Conservation (phyloP, 768 basidiomycete species). For the Russula ochroleuca region DNA sequence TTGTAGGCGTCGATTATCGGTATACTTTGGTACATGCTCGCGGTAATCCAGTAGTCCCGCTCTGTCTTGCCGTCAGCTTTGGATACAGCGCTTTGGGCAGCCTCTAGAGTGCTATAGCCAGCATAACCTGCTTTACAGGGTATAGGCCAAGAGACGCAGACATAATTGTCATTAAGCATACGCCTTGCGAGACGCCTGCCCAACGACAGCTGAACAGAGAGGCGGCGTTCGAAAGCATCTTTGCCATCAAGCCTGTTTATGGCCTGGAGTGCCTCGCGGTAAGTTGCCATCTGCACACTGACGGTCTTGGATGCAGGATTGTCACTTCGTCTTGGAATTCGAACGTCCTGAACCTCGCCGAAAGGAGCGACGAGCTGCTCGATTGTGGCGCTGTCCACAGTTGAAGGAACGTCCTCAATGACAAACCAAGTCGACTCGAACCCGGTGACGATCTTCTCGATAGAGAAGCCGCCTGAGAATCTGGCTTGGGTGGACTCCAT, state of each 20-base stretch:
- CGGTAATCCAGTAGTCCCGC: constrained; percentile 43
- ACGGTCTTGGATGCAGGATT: constrained; percentile 31
- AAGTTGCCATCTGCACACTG: constrained; percentile 46
- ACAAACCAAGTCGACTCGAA: constrained; percentile 65
- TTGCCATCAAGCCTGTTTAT: constrained; percentile 47
- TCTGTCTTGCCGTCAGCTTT: constrained; percentile 38
- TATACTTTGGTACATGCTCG: constrained; percentile 49
- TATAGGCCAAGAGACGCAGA: constrained; percentile 57
- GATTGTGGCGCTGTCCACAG: constrained; percentile 38
- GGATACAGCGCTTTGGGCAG: constrained; percentile 50
- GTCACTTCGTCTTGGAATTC: constrained; percentile 12
- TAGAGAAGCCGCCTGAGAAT: constrained; percentile 57
- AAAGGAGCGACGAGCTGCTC: constrained; percentile 41
- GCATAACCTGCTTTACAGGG: constrained; percentile 55
- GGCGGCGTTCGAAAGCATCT: constrained; percentile 36
- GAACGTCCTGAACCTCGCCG: constrained; percentile 44
- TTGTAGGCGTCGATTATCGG: constrained; percentile 57
- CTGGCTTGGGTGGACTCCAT: constrained; percentile 54
- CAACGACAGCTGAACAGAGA: constrained; percentile 47
- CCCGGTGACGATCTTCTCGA: constrained; percentile 55
- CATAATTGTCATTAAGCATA: constrained; percentile 48
- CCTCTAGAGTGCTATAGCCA: constrained; percentile 50
- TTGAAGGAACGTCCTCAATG: constrained; percentile 47
- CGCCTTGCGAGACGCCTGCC: constrained; percentile 39
- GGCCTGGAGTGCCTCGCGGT: constrained; percentile 52